Percentiles rank a stretch among this genome's conserved stretches.
Conservation (phyloP, 108 stramenopile genomes). For the Parietichytrium sp. region DNA sequence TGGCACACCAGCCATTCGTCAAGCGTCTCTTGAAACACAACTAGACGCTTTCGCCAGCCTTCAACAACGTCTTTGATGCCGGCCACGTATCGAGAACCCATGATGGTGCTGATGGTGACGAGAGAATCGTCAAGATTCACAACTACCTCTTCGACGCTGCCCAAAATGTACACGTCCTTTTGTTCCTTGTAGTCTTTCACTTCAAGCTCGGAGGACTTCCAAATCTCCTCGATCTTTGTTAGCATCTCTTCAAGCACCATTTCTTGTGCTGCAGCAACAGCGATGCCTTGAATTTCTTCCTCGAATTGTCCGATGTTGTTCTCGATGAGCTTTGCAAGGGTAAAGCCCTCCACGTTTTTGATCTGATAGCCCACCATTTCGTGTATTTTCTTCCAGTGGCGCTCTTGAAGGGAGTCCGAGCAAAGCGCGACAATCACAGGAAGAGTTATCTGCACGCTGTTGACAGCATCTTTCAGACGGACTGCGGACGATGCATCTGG, state of each 20-base stretch:
- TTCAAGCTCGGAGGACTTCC: constrained; percentile 57
- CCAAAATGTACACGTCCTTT: constrained; percentile 70
- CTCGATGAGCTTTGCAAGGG: constrained; percentile 63
- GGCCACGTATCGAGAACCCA: constrained; percentile 65
- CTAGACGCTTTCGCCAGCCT: constrained; percentile 62
- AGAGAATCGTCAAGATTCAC: constrained; percentile 69
- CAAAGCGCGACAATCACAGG: constrained; percentile 66
- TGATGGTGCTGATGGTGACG: constrained; percentile 70
- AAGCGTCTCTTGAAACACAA: constrained; percentile 64
- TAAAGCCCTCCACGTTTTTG: constrained; percentile 54
- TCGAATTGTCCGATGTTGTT: constrained; percentile 48
- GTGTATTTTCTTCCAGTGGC: constrained; percentile 68
- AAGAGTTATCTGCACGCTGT: constrained; percentile 57
- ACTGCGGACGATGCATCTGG: constrained; percentile 62
- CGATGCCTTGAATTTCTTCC: constrained; percentile 44
- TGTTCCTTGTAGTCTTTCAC: constrained; percentile 61
- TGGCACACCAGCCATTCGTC: constrained; percentile 70
- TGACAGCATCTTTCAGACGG: constrained; percentile 60
- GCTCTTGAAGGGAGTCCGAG: constrained; percentile 52
- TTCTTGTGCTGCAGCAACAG: constrained; percentile 68
- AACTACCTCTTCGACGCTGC: constrained; percentile 61
- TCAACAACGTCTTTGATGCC: constrained; percentile 64
- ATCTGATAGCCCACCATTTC: constrained; percentile 63
- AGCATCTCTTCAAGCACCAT: constrained; percentile 65
- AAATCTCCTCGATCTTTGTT: constrained; percentile 57